These are phyloP conservation scores for Nyctanthes arbortristis DNA, from an alignment of 257 asterid species.

Conservation along the genomic window DNA sequence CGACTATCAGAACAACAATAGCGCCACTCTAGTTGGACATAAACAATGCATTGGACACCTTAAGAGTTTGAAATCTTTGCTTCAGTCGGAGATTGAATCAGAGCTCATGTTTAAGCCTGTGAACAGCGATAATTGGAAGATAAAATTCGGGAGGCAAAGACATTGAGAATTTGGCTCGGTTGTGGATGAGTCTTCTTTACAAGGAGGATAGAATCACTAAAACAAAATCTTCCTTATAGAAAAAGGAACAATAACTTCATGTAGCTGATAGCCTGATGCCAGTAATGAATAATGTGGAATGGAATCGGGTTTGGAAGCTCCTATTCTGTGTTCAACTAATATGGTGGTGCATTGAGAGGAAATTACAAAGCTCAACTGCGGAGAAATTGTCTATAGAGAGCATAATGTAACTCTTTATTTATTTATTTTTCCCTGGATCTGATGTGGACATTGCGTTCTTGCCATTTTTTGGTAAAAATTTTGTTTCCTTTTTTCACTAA, in stretches of 20 bases:
- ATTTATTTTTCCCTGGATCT: neutral
- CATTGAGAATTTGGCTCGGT: too few relatives aligned
- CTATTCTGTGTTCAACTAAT: neutral
- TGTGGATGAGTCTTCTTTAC: neutral
- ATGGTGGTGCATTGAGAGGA: neutral
- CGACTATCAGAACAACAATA: neutral
- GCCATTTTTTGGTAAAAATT: neutral
- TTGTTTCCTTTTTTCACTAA: neutral
- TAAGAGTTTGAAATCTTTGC: neutral
- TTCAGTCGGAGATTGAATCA: neutral
- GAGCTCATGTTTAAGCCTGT: neutral
- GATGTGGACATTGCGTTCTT: neutral
- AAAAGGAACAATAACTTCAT: neutral
- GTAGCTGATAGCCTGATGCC: too few relatives aligned
- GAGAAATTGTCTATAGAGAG: neutral
- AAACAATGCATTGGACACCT: slow-evolving; percentile 1
- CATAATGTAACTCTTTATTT: neutral
- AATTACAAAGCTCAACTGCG: neutral
- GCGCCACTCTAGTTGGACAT: neutral
- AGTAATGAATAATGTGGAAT: too few relatives aligned
- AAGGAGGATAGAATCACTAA: neutral
- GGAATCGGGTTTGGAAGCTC: neutral
- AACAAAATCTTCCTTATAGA: neutral
- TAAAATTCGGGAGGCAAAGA: neutral
- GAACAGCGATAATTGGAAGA: neutral